Base-by-base conservation (phyloP, 345 rosid genomes). In the Nasturtium officinale region DNA sequence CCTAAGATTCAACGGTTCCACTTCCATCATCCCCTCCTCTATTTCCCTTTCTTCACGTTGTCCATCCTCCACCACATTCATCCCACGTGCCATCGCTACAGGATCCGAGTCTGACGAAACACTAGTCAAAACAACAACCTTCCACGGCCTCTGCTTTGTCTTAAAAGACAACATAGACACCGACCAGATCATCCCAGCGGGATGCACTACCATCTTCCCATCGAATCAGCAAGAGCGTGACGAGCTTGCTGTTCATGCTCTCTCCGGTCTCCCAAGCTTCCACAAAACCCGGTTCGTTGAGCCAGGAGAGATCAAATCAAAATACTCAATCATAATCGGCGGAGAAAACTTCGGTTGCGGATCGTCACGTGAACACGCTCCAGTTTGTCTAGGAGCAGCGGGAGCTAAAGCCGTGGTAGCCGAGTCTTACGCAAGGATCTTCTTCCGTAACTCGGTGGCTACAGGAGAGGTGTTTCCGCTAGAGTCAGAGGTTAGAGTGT, bases 261-360 rank as follows among this genome's bases (percentile, higher is more conserved):
- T 92, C 50, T 61, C 86, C 2, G 98, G 96, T 43, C 96, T 92
- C n/a, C 98, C 98, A 18, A 74, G 81, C 2, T 69, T 73, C 47
- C 88, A 90, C 79, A 72, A 79, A 66, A 82, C 87, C 6, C 79
- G 96, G 25, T 88, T 87, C 81, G 77, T 92, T 1, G 87, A 86
- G 21, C 81, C 86, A 3, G 57, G 77, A 17, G 78, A 86, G 69
- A 76, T 61, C 40, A 90, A 87, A 51, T 83, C 93, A 16, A 85
- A 81, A 52, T 92, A 86, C 82, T 40, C 87, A 0, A 87, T 92
- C 56, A 75, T 92, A 13, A 81, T 92, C 28, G 91, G 69, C 0
- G 96, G 96, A n/a, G 91, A 82, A 25, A 92, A 90, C 78, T 92
- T 92, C 46, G 96, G 98, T 9, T 92, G 96, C 59, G 98, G 96